Evolutionary conservation across 2,329 filamentous ascomycete species (phyloP).

Genomic region (Microsporum ferrugineum): DNA sequence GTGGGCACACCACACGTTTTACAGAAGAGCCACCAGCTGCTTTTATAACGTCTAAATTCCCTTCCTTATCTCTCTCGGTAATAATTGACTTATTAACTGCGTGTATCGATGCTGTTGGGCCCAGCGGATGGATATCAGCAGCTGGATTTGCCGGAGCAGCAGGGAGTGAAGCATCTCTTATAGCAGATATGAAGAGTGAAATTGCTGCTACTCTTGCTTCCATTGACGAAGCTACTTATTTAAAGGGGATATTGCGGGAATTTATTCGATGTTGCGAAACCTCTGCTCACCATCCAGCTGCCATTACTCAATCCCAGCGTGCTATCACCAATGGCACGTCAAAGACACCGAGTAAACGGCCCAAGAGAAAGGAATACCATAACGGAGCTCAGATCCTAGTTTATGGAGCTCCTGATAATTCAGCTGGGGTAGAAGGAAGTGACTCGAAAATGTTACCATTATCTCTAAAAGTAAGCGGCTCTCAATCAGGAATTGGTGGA

Average conservation of each 20-base stretch:
- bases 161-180: constrained; percentile 33
- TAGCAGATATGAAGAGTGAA: constrained; percentile 39
- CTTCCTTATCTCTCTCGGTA: constrained; percentile 28
- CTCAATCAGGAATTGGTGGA: constrained; percentile 34
- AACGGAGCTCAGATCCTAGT: constrained; percentile 30
- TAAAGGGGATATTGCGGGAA: constrained; percentile 38
- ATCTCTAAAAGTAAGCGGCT: constrained; percentile 51
- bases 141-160: constrained; percentile 23
- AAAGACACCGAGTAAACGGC: constrained; percentile 12
- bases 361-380: constrained; percentile 26
- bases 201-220: constrained; percentile 38
- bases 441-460: constrained; percentile 51
- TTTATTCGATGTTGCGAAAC: constrained; percentile 33
- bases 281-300: background rate
- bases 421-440: background rate
- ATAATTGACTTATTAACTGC: constrained; percentile 34
- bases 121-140: constrained; percentile 37
- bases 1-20: constrained; percentile 34
- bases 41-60: constrained; percentile 26
- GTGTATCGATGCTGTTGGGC: constrained; percentile 38
- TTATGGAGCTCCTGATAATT: constrained; percentile 8
- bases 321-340: constrained; percentile 6
- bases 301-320: background rate
- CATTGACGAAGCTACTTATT: constrained; percentile 37
- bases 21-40: constrained; percentile 30